Percentiles rank a stretch among this genome's conserved stretches.
Evolutionary conservation across 257 asterid species (phyloP).

Genomic region (Ehretia macrophylla): DNA sequence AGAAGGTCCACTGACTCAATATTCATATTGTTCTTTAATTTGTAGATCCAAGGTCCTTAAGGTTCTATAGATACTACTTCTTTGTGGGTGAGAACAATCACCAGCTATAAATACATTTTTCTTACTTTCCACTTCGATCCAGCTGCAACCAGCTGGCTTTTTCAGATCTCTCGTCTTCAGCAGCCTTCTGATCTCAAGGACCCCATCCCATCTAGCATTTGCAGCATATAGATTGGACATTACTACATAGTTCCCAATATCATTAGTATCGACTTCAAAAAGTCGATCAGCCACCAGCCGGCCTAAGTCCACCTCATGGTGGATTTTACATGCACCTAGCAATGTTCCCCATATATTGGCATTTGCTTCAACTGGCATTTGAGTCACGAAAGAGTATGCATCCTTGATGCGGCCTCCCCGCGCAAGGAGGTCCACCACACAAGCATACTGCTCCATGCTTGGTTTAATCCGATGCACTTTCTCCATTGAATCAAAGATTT

Average conservation of each 20-base stretch:
- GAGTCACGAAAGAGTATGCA: constrained; percentile 49
- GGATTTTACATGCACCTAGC: constrained; percentile 70
- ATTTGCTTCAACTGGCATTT: constrained; percentile 59
- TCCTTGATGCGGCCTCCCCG: constrained; percentile 66
- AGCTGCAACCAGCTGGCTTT: constrained; percentile 94
- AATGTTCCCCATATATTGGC: constrained; percentile 70
- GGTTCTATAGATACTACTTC: constrained; percentile 39
- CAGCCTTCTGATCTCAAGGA: constrained; percentile 63
- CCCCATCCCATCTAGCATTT: constrained; percentile 80
- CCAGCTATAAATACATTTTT: constrained; percentile 67
- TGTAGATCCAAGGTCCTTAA: constrained; percentile 53
- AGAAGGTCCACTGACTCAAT: too few species aligned
- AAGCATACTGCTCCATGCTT: constrained; percentile 72
- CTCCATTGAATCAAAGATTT: constrained; percentile 52
- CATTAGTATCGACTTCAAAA: constrained; percentile 30
- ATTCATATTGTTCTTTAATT: constrained; percentile 34
- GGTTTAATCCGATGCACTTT: constrained; percentile 51
- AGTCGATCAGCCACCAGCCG: constrained; percentile 44
- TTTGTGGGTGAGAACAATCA: constrained; percentile 61
- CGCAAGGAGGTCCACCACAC: constrained; percentile 80
- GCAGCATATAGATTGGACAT: constrained; percentile 76
- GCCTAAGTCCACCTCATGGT: constrained; percentile 60
- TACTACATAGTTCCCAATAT: constrained; percentile 66
- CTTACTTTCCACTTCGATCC: constrained; percentile 67
- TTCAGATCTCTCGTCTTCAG: constrained; percentile 63